These are phyloP conservation scores for Sisymbrium altissimum DNA, from an alignment of 345 rosid species.

Conservation along the genomic window DNA sequence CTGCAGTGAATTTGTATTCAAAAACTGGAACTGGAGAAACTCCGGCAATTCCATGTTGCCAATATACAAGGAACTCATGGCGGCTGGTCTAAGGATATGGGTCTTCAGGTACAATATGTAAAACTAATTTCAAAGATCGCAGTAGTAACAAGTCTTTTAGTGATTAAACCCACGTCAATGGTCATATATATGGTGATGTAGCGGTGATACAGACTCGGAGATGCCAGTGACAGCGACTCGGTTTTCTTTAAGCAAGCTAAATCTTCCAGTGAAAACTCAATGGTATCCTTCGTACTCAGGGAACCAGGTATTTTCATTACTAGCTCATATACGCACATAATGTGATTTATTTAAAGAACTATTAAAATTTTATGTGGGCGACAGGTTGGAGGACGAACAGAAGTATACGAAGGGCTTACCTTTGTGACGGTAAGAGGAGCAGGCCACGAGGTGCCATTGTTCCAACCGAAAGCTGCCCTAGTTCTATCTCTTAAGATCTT, in stretches of 20 bases:
- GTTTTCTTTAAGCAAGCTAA: slow-evolving; percentile 65
- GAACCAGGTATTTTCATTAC: slow-evolving; percentile 37
- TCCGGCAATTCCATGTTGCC: slow-evolving; percentile 68
- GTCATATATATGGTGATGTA: slow-evolving; percentile 25
- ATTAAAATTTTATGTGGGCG: not conserved
- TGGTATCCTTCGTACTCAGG: slow-evolving; percentile 88
- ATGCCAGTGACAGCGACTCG: slow-evolving; percentile 91
- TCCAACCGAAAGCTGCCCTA: slow-evolving; percentile 42
- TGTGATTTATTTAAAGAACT: too few species aligned
- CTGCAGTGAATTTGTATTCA: slow-evolving; percentile 53
- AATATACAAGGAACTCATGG: slow-evolving; percentile 62
- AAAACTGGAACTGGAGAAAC: slow-evolving; percentile 57
- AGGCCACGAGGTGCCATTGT: slow-evolving; percentile 58
- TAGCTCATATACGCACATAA: not conserved
- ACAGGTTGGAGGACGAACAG: slow-evolving; percentile 88
- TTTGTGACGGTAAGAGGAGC: slow-evolving; percentile 64
- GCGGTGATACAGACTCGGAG: slow-evolving; percentile 86
- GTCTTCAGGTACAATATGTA: slow-evolving; percentile 58
- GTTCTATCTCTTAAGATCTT: slow-evolving; percentile 44
- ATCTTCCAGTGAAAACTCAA: slow-evolving; percentile 48
- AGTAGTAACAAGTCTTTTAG: not conserved
- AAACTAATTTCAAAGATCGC: not conserved
- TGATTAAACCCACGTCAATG: not conserved
- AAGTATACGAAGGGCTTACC: slow-evolving; percentile 50
- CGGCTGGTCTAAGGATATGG: slow-evolving; percentile 75